A percentile compares a stretch with the other conserved stretches of the same genome.
These are phyloP conservation scores for Penicillium capsulatum DNA, from an alignment of 2,329 filamentous ascomycete genomes.

Conservation along the genomic window DNA sequence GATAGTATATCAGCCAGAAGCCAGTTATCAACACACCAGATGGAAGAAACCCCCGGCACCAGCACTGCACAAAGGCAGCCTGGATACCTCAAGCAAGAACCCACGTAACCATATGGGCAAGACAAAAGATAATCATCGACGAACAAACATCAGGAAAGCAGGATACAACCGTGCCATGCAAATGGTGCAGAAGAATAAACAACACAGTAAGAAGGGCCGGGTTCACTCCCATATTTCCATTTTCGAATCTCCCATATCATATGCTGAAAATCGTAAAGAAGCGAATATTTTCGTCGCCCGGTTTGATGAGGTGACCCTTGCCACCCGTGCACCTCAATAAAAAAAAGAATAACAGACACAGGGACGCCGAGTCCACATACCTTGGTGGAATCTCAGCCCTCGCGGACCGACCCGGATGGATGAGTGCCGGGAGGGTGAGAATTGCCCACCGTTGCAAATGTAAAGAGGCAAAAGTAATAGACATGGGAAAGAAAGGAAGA, in stretches of 20 bases:
- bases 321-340: slow-evolving; percentile 1
- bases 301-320: too few species aligned
- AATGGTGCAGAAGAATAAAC: slow-evolving; percentile 13
- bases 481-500: slow-evolving; percentile 8
- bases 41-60: background rate
- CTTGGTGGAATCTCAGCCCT: slow-evolving; percentile 10
- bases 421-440: slow-evolving; percentile 14
- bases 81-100: slow-evolving; percentile 19
- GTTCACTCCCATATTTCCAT: slow-evolving; percentile 19
- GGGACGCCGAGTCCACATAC: slow-evolving; percentile 14
- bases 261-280: slow-evolving; percentile 20
- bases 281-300: slow-evolving; percentile 7
- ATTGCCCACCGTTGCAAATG: slow-evolving; percentile 14
- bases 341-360: slow-evolving; percentile 4
- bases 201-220: slow-evolving; percentile 17
- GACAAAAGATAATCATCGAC: too few species aligned
- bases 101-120: slow-evolving; percentile 1
- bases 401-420: slow-evolving; percentile 6
- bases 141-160: slow-evolving; percentile 7
- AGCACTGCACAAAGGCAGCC: slow-evolving; percentile 5
- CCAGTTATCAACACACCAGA: slow-evolving; percentile 13
- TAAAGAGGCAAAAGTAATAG: slow-evolving; percentile 17
- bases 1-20: slow-evolving; percentile 14
- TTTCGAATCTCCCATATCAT: slow-evolving; percentile 18
- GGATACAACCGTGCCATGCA: slow-evolving; percentile 11